These are phyloP conservation scores for Triticum monococcum DNA, from an alignment of 176 grass and related monocot genomes.

Conservation along the genomic window DNA sequence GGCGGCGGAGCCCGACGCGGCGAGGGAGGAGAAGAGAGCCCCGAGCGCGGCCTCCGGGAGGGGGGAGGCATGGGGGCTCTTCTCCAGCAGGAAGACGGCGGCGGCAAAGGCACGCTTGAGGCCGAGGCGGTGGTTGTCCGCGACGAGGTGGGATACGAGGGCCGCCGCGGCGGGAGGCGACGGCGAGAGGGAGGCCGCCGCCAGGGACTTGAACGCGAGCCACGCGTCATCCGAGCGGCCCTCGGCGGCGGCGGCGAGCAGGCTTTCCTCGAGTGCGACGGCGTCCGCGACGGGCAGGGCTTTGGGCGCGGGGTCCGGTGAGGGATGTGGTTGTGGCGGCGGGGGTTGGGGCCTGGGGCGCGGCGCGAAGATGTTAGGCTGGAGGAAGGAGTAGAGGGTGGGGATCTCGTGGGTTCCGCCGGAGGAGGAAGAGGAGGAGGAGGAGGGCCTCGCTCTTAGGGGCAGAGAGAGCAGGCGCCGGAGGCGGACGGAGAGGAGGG, in stretches of 20 bases:
- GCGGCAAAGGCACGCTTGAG: constrained; percentile 88
- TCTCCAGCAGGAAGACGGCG: constrained; percentile 77
- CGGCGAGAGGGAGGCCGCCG: constrained; percentile 46
- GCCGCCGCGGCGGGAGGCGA: constrained; percentile 58
- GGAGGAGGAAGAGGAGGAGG: constrained; percentile 9
- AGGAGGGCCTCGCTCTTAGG: background rate
- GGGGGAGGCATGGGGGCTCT: constrained; percentile 38
- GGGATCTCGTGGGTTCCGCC: constrained; percentile 51
- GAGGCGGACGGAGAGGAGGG: constrained; percentile 33
- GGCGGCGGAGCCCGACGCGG: constrained; percentile 30
- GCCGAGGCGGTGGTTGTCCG: constrained; percentile 52
- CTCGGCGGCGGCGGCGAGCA: constrained; percentile 48
- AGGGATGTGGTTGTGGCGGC: constrained; percentile 2
- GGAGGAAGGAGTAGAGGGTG: constrained; percentile 87
- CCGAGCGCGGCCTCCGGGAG: constrained; percentile 44
- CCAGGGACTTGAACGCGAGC: constrained; percentile 81
- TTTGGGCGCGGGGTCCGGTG: background rate
- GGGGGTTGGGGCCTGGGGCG: constrained; percentile 44
- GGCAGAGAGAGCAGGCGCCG: constrained; percentile 15
- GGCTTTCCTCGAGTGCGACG: constrained; percentile 51
- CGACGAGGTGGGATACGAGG: constrained; percentile 74
- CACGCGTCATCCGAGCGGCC: constrained; percentile 66
- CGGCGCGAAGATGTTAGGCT: constrained; percentile 77
- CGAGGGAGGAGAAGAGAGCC: constrained; percentile 55
- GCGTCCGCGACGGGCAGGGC: constrained; percentile 20